These are phyloP conservation scores for Cymodocea nodosa DNA, from an alignment of 116 monocot genomes.

Conservation along the genomic window DNA sequence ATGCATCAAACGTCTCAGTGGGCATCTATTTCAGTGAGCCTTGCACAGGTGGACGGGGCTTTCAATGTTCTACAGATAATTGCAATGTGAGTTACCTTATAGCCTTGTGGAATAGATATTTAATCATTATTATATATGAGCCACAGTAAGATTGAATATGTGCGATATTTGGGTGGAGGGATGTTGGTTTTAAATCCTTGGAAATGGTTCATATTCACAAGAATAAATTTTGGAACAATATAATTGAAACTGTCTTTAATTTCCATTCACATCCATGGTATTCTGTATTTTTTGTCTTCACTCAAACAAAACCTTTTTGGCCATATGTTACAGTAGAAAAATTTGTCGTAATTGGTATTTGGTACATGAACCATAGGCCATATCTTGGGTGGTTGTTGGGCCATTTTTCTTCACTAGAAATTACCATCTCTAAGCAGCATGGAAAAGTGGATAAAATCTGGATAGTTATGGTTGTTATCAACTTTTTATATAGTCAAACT, in stretches of 20 bases:
- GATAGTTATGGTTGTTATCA: neutral
- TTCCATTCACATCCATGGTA: too few relatives aligned
- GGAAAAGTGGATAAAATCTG: too few relatives aligned
- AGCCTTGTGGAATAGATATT: neutral
- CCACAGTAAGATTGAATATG: neutral
- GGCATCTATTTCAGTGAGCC: conserved; percentile 66
- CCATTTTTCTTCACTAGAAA: neutral
- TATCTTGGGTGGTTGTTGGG: neutral
- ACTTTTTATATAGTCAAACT: neutral
- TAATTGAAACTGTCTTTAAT: too few relatives aligned
- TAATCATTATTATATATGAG: too few relatives aligned
- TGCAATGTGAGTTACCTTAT: conserved; percentile 58
- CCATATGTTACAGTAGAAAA: too few relatives aligned
- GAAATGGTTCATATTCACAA: neutral
- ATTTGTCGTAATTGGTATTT: too few relatives aligned
- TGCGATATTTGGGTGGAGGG: neutral
- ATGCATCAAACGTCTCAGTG: conserved; percentile 46
- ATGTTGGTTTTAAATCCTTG: neutral
- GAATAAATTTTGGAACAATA: neutral
- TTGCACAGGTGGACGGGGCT: conserved; percentile 69
- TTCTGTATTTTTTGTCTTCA: too few relatives aligned
- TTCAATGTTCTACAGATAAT: conserved; percentile 44
- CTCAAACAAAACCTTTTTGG: too few relatives aligned
- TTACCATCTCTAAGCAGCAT: neutral
- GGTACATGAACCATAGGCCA: too few relatives aligned